Evolutionary conservation across 1,139 yeast species (phyloP), one percentile per base, ranked within the genome.

Genomic region (Debaryomycetaceae sp.): DNA sequence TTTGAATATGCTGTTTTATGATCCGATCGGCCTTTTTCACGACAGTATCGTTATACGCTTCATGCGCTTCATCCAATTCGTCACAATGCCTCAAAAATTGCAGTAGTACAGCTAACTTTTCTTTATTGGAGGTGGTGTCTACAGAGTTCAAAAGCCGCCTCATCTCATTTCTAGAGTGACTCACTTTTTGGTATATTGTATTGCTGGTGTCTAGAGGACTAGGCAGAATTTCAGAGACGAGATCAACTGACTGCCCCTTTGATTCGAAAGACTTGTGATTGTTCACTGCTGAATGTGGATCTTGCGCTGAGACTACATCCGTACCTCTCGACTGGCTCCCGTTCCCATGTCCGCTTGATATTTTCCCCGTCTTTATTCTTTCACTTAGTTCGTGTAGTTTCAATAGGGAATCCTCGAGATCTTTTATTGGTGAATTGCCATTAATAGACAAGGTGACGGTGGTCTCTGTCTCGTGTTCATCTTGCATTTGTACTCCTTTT

Each of bases 371-470:
- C 44, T 66, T 66, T 41, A 66, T 53, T 13, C 61, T 56, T 41
- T 68, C 72, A 47, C 72, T 66, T 22, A 67, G 51, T 40, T 68
- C 70, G 47, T 62, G 58, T 40, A 68, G 53, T 45, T 65, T 66
- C 36, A 58, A 54, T 35, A 63, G 51, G 1, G 70, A 67, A 29
- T 51, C 38, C 46, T 68, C 73, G 42, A 68, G 54, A 11, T 66
- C 71, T 6, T 45, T 47, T 22, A 64, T 34, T 5, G 65, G 45
- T 40, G 65, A 59, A 6, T 56, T 51, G 45, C 43, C 17, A 45
- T 50, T 8, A 66, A 55, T 20, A 46, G 44, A 41, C 51, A 54
- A 47, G 54, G 11, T 27, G 2, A 27, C 11, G 11, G 11, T 27
- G 31, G 8, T 27, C 31, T 27, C 31, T 11, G 31, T 27, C 11